Percentiles rank a stretch among this genome's conserved stretches.
These are phyloP conservation scores for Coemansia sp. DNA, from an alignment of 192 early-diverging fungal species.

Conservation along the genomic window DNA sequence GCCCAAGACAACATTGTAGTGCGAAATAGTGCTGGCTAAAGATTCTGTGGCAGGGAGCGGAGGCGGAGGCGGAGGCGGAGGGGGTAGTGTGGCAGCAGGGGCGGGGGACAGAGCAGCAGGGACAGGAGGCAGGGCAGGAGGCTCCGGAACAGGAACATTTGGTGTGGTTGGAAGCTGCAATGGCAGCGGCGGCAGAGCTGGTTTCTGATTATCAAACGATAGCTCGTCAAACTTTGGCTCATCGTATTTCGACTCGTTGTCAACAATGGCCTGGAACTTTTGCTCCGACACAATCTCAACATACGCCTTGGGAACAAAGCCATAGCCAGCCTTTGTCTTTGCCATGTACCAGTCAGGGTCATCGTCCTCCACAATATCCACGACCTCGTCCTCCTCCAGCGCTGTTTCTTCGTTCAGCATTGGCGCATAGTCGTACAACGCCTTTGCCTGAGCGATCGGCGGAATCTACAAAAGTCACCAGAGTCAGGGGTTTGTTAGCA, in stretches of 20 bases:
- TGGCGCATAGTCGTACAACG: slow-evolving; percentile 82
- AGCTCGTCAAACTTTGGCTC: neutral
- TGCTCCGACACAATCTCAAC: slow-evolving; percentile 56
- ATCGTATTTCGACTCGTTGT: too few relatives aligned
- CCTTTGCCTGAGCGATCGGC: slow-evolving; percentile 59
- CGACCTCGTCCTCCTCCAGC: slow-evolving; percentile 66
- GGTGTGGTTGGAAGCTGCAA: neutral
- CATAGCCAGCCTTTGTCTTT: slow-evolving; percentile 64
- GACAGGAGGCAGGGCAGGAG: neutral
- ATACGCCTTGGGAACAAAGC: slow-evolving; percentile 88
- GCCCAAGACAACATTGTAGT: slow-evolving; percentile 51
- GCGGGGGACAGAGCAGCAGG: neutral
- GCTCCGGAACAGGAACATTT: neutral
- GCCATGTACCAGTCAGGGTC: slow-evolving; percentile 95
- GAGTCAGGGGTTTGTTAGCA: too few relatives aligned
- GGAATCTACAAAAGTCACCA: slow-evolving; percentile 32
- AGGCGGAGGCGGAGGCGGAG: slow-evolving; percentile 12
- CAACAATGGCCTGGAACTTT: slow-evolving; percentile 3
- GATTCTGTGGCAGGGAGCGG: slow-evolving; percentile 1
- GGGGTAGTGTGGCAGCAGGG: neutral
- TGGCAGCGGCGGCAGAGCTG: neutral
- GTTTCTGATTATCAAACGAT: neutral
- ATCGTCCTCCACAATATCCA: slow-evolving; percentile 77
- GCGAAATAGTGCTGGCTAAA: slow-evolving; percentile 30
- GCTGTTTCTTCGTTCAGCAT: slow-evolving; percentile 80